Base-by-base conservation (phyloP, 169 alveolate genomes). In the Babesia bigemina region DNA sequence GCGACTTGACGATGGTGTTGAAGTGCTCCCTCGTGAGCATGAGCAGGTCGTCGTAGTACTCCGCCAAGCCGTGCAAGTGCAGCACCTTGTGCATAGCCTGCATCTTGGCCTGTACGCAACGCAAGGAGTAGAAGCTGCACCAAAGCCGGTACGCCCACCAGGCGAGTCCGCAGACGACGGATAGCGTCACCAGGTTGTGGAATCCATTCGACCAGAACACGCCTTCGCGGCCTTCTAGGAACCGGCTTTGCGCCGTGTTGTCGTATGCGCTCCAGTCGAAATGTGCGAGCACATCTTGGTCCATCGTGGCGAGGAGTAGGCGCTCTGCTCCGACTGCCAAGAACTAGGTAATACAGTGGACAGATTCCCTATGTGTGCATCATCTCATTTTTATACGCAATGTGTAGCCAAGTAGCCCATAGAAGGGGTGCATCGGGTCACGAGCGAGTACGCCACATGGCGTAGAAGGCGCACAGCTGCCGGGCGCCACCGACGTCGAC, bases 1-100 rank as follows among this genome's bases (percentile, higher is more conserved):
- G 44, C 50, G 55, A 36, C 59, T 59, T 72, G 24, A 81, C 53
- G 36, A 81, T 63, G 39, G 52, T 50, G 47, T 53, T 81, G 33
- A 81, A 81, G 74, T 81, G 88, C 21, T 39, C 70, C 42, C 61
- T 36, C 56, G 70, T 67, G 22, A 81, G 62, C 57, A 39, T 4
- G 50, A 72, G 14, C 24, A 81, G 47, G 36, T 81, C 88, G 28
- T 42, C 55, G 16, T 75, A 49, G 56, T 33, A 81, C 62, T 74
- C 85, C 12, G 85, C 85, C 88, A 81, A 47, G 44, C 55, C 86
- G 13, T 72, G 61, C 42, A 81, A 70, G 45, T 81, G 81, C 45
- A 81, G 24, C 13, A 74, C 75, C 62, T 53, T 63, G 16, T 60
- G 86, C 36, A 45, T 22, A 3, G 22, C 9, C 21, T 59, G 74